Evolutionary conservation across 345 rosid genomes (phyloP).

Genomic region (Anacardium occidentale): DNA sequence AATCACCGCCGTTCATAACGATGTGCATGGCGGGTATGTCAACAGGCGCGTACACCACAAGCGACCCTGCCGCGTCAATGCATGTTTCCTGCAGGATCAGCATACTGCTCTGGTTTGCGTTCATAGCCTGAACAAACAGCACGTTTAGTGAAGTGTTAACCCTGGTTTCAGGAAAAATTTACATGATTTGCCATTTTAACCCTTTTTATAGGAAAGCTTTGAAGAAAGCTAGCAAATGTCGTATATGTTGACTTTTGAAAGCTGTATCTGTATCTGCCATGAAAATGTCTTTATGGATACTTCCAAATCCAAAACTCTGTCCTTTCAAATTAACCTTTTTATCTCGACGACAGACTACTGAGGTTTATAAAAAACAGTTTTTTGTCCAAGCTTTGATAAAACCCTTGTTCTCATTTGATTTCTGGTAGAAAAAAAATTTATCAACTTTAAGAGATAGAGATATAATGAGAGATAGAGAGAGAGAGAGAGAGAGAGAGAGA

Average conservation of each 20-base stretch:
- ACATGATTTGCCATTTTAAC: slow-evolving; percentile 22
- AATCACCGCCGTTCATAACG: slow-evolving; percentile 96
- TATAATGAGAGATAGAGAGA: no score
- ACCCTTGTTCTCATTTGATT: neutral
- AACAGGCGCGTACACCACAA: slow-evolving; percentile 97
- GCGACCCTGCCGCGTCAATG: slow-evolving; percentile 90
- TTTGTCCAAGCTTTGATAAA: no score
- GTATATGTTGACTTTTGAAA: slow-evolving; percentile 56
- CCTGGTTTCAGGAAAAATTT: neutral
- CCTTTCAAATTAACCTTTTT: slow-evolving; percentile 34
- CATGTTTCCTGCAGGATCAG: slow-evolving; percentile 92
- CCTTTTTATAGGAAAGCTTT: neutral
- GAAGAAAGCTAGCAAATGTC: slow-evolving; percentile 47
- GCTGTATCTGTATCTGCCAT: slow-evolving; percentile 23
- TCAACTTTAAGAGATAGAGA: no score
- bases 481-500: no score
- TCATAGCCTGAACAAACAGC: slow-evolving; percentile 58
- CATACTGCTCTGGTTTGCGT: slow-evolving; percentile 91
- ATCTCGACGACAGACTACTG: slow-evolving; percentile 30
- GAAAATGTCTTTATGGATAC: slow-evolving; percentile 26
- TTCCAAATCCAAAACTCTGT: slow-evolving; percentile 39
- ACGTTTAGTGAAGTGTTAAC: neutral
- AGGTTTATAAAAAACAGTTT: neutral
- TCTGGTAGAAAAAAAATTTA: slow-evolving; percentile 9
- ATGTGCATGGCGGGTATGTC: slow-evolving; percentile 95